Base-by-base conservation (phyloP, 2,329 filamentous ascomycete genomes). In the Scedosporium apiospermum region DNA sequence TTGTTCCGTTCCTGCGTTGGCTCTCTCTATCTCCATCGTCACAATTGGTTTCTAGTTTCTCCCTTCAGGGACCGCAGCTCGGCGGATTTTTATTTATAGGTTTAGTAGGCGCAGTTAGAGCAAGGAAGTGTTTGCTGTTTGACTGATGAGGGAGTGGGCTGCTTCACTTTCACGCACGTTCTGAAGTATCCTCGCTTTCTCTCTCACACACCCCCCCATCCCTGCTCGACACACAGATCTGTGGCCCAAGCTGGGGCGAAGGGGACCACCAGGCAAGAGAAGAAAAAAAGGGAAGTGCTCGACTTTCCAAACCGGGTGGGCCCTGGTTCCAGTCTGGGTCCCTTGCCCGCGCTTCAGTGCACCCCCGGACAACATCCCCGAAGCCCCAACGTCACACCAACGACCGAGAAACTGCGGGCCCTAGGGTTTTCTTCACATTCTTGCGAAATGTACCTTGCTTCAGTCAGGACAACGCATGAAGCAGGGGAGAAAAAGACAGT, bases 311-410 rank as follows among this genome's bases (percentile, higher is more conserved):
- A 55, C 51, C 51, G 51, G 51, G 51, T 55, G 51, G 51, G 51
- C 51, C 51, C 51, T 55, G 51, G 51, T 27, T 55, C 51, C 23
- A 55, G 23, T 23, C 49, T 53, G 44, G 49, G 49, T 26, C 49
- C 49, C 49, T 21, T 53, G 49, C 49, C 23, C 49, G 23, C 49
- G 49, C 49, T 53, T 26, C 21, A 53, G 49, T 53, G 49, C 49
- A 53, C 49, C 49, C 49, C 49, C 49, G 49, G 49, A 53, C 49
- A 53, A 26, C 49, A 21, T 53, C 51, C 51, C 44, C 51, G 51
- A 55, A 55, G 51, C 21, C 23, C 51, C 21, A 55, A 55, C 51
- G 51, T 55, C 51, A 55, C 51, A 55, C 51, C 51, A 55, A 55
- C n/a, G 21, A 49, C 44, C 21, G 44, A n/a, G 44, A 49, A 23